A percentile compares a stretch with the other conserved stretches of the same genome.
Conservation (phyloP, 2,329 filamentous ascomycete species). For the Xylaria sp. region DNA sequence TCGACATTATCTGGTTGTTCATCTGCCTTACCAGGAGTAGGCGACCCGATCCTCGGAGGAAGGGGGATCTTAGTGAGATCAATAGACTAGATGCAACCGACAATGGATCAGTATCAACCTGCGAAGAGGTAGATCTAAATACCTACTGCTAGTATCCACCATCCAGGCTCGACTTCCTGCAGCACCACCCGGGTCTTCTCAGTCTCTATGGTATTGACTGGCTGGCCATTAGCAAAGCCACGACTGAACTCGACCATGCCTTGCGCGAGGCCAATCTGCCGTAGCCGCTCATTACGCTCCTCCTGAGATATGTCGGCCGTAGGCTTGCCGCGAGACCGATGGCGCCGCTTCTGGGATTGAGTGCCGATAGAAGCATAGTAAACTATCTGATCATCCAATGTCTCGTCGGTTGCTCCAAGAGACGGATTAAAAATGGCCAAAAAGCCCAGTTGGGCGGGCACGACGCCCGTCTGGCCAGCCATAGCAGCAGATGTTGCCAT, state of each 20-base stretch:
- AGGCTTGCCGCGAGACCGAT: constrained; percentile 56
- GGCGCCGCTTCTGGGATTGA: constrained; percentile 54
- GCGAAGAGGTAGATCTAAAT: background rate
- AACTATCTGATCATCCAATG: constrained; percentile 83
- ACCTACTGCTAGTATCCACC: constrained; percentile 93
- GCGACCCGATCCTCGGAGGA: constrained; percentile 62
- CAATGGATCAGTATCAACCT: constrained; percentile 30
- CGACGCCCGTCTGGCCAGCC: constrained; percentile 52
- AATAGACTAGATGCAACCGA: constrained; percentile 67
- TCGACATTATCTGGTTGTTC: constrained; percentile 66
- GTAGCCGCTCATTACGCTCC: constrained; percentile 84
- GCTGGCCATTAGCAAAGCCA: constrained; percentile 80
- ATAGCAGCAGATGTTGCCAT: constrained; percentile 41
- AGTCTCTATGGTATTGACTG: constrained; percentile 89
- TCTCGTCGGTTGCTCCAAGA: constrained; percentile 69
- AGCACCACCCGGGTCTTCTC: constrained; percentile 87
- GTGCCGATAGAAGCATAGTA: constrained; percentile 81
- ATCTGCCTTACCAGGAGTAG: constrained; percentile 49
- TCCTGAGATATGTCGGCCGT: constrained; percentile 63
- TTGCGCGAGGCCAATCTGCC: constrained; percentile 95
- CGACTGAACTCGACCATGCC: constrained; percentile 94
- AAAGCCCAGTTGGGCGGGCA: constrained; percentile 88
- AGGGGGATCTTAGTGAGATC: constrained; percentile 79
- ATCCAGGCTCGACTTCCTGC: constrained; percentile 86
- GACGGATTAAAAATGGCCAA: constrained; percentile 95